A percentile compares a stretch with the other conserved stretches of the same genome.
These are phyloP conservation scores for Oryza rufipogon DNA, from an alignment of 176 grass and related monocot species.

Conservation along the genomic window DNA sequence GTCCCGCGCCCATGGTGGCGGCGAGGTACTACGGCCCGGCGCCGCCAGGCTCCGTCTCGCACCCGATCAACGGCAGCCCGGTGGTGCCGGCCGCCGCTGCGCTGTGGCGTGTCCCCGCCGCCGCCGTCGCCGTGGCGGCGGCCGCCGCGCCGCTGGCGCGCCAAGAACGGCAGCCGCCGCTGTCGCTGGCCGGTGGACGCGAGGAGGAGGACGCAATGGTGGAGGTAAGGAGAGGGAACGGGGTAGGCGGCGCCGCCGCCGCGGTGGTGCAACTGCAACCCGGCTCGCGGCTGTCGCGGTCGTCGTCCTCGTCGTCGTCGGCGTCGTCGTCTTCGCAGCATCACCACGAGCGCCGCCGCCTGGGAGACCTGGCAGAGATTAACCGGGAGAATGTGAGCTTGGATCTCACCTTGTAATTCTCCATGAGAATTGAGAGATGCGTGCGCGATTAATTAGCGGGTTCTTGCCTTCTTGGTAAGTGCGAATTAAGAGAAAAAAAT, in stretches of 20 bases:
- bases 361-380: constrained; percentile 39
- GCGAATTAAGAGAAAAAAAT: not conserved
- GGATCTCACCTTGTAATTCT: constrained; percentile 88
- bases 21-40: constrained; percentile 57
- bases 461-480: constrained; percentile 3
- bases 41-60: constrained; percentile 51
- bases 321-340: constrained; percentile 50
- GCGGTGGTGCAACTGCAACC: constrained; percentile 1
- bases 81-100: constrained; percentile 38
- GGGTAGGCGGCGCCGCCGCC: not conserved
- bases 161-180: constrained; percentile 44
- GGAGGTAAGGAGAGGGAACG: constrained; percentile 34
- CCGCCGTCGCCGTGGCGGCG: constrained; percentile 22
- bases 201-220: constrained; percentile 46
- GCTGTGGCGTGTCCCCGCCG: constrained; percentile 59
- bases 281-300: constrained; percentile 31
- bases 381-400: constrained; percentile 71
- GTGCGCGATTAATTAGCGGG: constrained; percentile 22
- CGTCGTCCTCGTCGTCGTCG: constrained; percentile 50
- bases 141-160: constrained; percentile 11
- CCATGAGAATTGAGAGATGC: not conserved
- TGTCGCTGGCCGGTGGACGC: constrained; percentile 39
- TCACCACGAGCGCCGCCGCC: constrained; percentile 52
- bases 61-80: constrained; percentile 73
- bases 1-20: constrained; percentile 9